Percentiles rank a stretch among this genome's conserved stretches.
Evolutionary conservation across 768 basidiomycete species (phyloP).

Genomic region (Leccinum sublutescens): DNA sequence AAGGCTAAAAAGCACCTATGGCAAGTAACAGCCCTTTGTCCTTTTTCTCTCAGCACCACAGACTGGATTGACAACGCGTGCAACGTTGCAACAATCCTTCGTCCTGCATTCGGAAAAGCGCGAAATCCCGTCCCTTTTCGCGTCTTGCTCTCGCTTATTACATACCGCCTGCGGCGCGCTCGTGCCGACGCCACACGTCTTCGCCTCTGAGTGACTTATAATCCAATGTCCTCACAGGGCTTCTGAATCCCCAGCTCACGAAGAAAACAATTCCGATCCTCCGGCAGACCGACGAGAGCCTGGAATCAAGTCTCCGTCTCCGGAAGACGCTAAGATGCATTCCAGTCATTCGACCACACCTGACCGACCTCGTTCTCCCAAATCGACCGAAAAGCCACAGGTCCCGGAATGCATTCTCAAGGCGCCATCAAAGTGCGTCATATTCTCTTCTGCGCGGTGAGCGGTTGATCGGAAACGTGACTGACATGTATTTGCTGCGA

Average conservation of each 20-base stretch:
- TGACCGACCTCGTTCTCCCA: constrained; percentile 21
- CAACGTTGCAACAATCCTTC: constrained; percentile 13
- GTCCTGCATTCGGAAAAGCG: constrained; percentile 12
- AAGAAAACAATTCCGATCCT: constrained; percentile 21
- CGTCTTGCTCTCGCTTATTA: constrained; percentile 21
- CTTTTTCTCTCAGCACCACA: constrained; percentile 6
- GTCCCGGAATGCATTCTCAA: constrained; percentile 23
- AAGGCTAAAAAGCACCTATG: constrained; percentile 37
- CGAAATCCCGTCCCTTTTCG: constrained; percentile 15
- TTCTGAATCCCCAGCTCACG: constrained; percentile 28
- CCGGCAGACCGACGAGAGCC: constrained; percentile 12
- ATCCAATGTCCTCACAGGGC: constrained; percentile 27
- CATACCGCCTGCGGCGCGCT: constrained; percentile 14
- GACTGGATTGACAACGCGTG: constrained; percentile 7
- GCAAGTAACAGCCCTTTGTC: constrained; percentile 23
- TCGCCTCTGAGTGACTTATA: constrained; percentile 21
- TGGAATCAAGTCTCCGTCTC: constrained; percentile 17
- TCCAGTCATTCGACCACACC: constrained; percentile 17
- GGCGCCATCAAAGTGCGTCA: constrained; percentile 26
- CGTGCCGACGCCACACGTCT: constrained; percentile 33
- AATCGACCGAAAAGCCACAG: constrained; percentile 20
- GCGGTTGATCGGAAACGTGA: constrained; percentile 26
- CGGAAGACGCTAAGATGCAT: constrained; percentile 24
- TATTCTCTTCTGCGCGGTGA: constrained; percentile 13
- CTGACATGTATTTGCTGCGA: constrained; percentile 23